These are phyloP conservation scores for Cytauxzoon felis DNA, from an alignment of 169 alveolate genomes.

Conservation along the genomic window DNA sequence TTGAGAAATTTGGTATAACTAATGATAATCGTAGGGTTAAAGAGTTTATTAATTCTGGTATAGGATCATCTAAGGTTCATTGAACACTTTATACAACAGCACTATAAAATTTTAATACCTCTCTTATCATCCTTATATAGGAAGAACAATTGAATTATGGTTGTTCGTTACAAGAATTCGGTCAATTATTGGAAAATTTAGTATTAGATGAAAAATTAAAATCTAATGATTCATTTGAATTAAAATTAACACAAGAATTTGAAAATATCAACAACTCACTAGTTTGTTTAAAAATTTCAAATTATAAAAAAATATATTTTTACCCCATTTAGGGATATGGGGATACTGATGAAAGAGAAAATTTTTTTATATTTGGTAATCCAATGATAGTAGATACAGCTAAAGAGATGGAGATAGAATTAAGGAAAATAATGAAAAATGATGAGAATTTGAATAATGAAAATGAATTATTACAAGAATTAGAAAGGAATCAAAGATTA, in stretches of 20 bases:
- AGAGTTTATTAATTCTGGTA: constrained; percentile 16
- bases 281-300: background rate
- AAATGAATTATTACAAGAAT: constrained; percentile 17
- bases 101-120: no score
- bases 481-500: constrained; percentile 7
- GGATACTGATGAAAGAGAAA: background rate
- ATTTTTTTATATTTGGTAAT: constrained; percentile 8
- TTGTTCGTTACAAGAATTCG: constrained; percentile 50
- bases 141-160: constrained; percentile 38
- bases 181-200: constrained; percentile 32
- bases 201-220: constrained; percentile 23
- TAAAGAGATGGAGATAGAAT: constrained; percentile 1
- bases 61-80: constrained; percentile 14
- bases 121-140: background rate
- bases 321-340: background rate
- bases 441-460: background rate
- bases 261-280: background rate
- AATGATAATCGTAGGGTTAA: constrained; percentile 1
- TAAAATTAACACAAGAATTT: background rate
- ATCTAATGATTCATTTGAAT: constrained; percentile 8
- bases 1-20: constrained; percentile 14
- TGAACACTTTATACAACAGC: no score
- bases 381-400: constrained; percentile 8
- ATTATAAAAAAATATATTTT: background rate
- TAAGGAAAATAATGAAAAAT: constrained; percentile 15